Percentiles rank a stretch among this genome's conserved stretches.
phyloP scores from a whole-genome alignment of 441 rosid genomes.

The Aleurites moluccanus region DNA sequence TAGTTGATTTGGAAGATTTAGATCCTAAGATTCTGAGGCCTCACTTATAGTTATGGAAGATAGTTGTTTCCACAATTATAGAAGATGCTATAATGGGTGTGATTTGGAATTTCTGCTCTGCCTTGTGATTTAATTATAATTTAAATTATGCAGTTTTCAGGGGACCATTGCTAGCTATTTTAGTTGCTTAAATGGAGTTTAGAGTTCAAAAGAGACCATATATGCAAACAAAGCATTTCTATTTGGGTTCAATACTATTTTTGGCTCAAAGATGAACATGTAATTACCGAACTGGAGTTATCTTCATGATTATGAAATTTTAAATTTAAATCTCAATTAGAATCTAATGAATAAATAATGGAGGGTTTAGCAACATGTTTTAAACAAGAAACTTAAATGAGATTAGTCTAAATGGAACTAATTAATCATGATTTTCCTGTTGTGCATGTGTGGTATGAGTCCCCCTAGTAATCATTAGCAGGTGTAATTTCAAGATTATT shows the following conservation, averaged over 20 bases:
- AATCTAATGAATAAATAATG: background rate
- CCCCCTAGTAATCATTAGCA: constrained; percentile 24
- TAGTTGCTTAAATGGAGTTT: background rate
- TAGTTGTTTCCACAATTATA: background rate
- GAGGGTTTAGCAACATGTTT: background rate
- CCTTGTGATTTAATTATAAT: background rate
- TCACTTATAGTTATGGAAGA: background rate
- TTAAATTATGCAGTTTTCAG: background rate
- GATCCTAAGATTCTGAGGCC: background rate
- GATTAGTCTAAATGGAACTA: background rate
- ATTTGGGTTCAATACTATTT: background rate
- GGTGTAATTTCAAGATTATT: background rate
- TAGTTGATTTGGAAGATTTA: background rate
- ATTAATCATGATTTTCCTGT: background rate
- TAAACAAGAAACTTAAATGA: background rate
- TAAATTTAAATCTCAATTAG: too few relatives aligned
- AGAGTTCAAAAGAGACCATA: too few relatives aligned
- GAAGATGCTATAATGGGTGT: background rate
- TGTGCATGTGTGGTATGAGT: background rate
- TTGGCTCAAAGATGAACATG: too few relatives aligned
- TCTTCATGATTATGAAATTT: too few relatives aligned
- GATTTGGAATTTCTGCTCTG: background rate
- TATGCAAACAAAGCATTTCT: background rate
- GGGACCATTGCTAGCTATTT: constrained; percentile 2
- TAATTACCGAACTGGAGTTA: too few relatives aligned